Conservation (phyloP, 768 basidiomycete genomes). For the Steccherinum ochraceum region DNA sequence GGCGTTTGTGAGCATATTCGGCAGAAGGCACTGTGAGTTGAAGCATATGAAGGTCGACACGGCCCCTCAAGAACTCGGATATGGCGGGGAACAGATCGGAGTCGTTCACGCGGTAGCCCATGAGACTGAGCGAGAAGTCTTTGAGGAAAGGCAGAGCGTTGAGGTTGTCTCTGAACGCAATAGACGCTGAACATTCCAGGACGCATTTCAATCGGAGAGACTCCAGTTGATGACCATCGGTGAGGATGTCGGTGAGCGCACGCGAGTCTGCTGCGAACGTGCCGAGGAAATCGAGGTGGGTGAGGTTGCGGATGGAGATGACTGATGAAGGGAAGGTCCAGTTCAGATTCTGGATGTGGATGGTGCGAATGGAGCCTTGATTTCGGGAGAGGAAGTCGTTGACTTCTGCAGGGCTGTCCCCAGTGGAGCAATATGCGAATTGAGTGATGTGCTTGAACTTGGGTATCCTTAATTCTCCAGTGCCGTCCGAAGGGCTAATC, state of each 20-base stretch:
- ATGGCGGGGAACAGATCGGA: constrained; percentile 65
- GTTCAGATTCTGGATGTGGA: constrained; percentile 46
- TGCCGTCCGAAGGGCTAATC: constrained; percentile 21
- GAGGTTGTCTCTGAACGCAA: constrained; percentile 39
- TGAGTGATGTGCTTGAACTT: constrained; percentile 42
- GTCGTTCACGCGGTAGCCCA: constrained; percentile 32
- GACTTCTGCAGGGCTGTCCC: constrained; percentile 32
- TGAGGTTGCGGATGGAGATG: constrained; percentile 57
- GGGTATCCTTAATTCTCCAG: constrained; percentile 22
- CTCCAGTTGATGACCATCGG: constrained; percentile 58
- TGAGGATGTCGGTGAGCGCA: constrained; percentile 53
- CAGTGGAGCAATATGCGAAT: constrained; percentile 46
- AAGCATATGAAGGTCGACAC: constrained; percentile 45
- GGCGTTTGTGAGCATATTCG: constrained; percentile 40
- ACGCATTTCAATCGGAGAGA: constrained; percentile 48
- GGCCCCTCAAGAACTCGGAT: constrained; percentile 56
- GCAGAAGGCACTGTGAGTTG: constrained; percentile 30
- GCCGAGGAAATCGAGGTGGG: constrained; percentile 56
- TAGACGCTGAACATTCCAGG: constrained; percentile 43
- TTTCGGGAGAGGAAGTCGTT: constrained; percentile 48
- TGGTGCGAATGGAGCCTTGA: constrained; percentile 42
- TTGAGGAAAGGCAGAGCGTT: constrained; percentile 53
- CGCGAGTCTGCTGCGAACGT: constrained; percentile 43
- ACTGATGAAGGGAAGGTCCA: constrained; percentile 52
- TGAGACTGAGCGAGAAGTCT: constrained; percentile 47